Evolutionary conservation across 805 yeast genomes (phyloP).

Genomic region (Ogataea nonfermentans): DNA sequence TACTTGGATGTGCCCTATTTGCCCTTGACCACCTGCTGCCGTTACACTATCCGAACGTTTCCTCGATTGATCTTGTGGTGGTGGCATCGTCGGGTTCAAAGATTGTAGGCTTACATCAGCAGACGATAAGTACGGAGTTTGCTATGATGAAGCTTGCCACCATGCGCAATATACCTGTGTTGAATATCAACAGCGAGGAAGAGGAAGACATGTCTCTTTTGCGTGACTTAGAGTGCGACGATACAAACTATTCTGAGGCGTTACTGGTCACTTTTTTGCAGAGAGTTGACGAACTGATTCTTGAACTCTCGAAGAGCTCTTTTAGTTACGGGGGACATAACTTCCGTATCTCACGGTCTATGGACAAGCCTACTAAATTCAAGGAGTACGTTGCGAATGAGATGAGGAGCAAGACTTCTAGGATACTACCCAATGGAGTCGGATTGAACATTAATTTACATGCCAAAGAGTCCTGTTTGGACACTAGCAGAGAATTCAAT

Average conservation of each 20-base stretch:
- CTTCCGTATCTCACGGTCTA: conserved; percentile 21
- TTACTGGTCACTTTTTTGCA: conserved; percentile 12
- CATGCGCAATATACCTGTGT: conserved; percentile 25
- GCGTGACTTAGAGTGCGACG: conserved; percentile 12
- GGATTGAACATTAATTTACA: conserved; percentile 48
- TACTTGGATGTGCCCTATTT: conserved; percentile 43
- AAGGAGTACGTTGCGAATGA: conserved; percentile 13
- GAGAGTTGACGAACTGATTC: conserved; percentile 16
- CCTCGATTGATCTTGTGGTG: conserved; percentile 43
- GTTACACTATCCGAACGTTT: conserved; percentile 33
- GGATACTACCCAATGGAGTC: conserved; percentile 44
- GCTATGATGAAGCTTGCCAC: conserved; percentile 22
- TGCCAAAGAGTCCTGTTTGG: conserved; percentile 34
- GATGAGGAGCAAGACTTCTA: conserved; percentile 13
- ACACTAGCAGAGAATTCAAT: conserved; percentile 31
- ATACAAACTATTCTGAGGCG: conserved; percentile 12
- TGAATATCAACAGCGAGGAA: conserved; percentile 19
- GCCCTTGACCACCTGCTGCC: conserved; percentile 45
- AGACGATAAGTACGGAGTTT: conserved; percentile 16
- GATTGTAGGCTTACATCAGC: conserved; percentile 38
- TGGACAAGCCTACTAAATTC: conserved; percentile 5
- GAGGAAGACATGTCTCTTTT: conserved; percentile 2
- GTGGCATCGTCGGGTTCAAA: conserved; percentile 47
- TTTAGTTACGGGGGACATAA: conserved; percentile 21
- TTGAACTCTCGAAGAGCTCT: conserved; percentile 4